Conservation (phyloP, 148 eudicot species). For the Hydrangea macrophylla region DNA sequence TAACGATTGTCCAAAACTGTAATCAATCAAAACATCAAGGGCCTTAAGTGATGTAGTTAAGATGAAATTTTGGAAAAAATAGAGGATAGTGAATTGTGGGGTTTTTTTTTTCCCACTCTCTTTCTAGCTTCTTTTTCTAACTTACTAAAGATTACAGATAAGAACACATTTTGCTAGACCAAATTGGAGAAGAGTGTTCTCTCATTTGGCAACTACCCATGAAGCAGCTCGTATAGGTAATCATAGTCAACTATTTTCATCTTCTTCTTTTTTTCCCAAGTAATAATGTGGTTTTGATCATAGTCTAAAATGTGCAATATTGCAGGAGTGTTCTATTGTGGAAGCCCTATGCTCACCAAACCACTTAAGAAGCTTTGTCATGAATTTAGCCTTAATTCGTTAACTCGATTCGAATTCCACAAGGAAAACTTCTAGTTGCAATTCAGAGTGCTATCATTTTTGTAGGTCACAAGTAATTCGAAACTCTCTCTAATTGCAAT, state of each 20-base stretch:
- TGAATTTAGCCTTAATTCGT: conserved; percentile 63
- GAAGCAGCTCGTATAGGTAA: conserved; percentile 63
- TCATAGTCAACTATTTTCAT: not conserved
- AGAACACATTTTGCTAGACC: conserved; percentile 96
- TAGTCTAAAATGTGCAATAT: not conserved
- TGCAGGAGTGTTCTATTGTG: conserved; percentile 98
- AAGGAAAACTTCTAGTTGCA: conserved; percentile 79
- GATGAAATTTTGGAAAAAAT: too few species aligned
- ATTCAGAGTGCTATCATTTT: not conserved
- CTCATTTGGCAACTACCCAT: conserved; percentile 44
- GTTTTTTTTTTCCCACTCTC: too few species aligned
- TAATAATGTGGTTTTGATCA: not conserved
- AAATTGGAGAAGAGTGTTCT: conserved; percentile 92
- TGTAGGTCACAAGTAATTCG: not conserved
- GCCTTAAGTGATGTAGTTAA: too few species aligned
- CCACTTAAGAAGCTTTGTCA: conserved; percentile 65
- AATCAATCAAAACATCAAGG: too few species aligned
- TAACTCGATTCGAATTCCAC: conserved; percentile 85
- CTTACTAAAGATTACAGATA: conserved; percentile 43
- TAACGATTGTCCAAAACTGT: too few species aligned
- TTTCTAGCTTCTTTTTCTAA: conserved; percentile 4
- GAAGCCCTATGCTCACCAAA: conserved; percentile 66
- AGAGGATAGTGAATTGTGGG: too few species aligned
- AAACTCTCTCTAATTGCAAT: too few species aligned
- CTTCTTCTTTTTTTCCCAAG: too few species aligned